Evolutionary conservation across 257 asterid genomes (phyloP).

Genomic region (Plectranthus barbatus): DNA sequence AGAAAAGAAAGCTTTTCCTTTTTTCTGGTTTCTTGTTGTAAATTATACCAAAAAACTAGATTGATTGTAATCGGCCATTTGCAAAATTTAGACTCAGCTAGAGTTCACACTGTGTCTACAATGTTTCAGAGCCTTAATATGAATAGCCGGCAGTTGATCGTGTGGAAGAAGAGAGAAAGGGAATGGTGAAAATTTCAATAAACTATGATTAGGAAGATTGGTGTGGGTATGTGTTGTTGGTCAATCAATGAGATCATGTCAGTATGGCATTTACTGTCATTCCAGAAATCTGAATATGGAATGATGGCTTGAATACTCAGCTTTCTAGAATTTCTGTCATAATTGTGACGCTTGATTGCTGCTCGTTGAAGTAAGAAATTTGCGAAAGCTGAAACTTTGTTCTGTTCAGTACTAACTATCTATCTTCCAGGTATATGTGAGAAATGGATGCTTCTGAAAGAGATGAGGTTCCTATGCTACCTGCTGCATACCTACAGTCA

Average conservation of each 20-base stretch:
- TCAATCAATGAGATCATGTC: neutral
- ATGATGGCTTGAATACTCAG: neutral
- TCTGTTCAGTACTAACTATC: neutral
- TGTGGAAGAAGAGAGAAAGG: neutral
- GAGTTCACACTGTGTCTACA: neutral
- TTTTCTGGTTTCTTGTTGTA: neutral
- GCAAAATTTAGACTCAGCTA: neutral
- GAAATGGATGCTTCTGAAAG: slow-evolving; percentile 61
- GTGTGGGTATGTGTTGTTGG: neutral
- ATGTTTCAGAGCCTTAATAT: neutral
- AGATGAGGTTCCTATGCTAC: slow-evolving; percentile 66
- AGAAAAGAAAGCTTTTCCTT: neutral
- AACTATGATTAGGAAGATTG: neutral
- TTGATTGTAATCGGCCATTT: neutral
- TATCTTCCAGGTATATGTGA: slow-evolving; percentile 9
- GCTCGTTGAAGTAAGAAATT: neutral
- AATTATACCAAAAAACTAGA: neutral
- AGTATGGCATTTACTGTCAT: neutral
- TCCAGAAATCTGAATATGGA: neutral
- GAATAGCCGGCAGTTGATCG: neutral
- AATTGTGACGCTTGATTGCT: neutral
- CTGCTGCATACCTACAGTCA: slow-evolving; percentile 33
- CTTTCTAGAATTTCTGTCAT: neutral
- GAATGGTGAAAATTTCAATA: neutral
- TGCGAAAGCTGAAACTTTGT: neutral